Conservation (phyloP, 371 early-diverging fungal genomes). For the Rhizopus arrhizus region DNA sequence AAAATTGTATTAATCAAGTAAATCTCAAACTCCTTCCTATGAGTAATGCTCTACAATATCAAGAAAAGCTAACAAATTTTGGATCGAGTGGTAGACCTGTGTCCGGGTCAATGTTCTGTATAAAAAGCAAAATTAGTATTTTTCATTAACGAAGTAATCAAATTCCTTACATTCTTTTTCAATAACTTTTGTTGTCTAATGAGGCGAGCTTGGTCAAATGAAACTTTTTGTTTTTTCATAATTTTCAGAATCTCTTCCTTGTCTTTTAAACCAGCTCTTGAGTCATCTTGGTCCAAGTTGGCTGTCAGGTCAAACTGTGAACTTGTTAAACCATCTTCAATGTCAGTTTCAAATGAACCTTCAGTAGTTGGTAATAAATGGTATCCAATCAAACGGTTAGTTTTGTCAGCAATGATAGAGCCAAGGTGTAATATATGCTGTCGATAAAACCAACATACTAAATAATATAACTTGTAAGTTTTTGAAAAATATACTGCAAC, state of each 20-base stretch:
- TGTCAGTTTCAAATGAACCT: slow-evolving; percentile 62
- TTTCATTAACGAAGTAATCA: no score
- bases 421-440: slow-evolving; percentile 25
- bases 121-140: not conserved
- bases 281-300: slow-evolving; percentile 70
- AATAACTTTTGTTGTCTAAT: slow-evolving; percentile 74
- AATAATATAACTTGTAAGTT: not conserved
- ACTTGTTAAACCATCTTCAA: slow-evolving; percentile 74
- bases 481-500: not conserved
- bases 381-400: slow-evolving; percentile 49
- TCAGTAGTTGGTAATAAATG: slow-evolving; percentile 48
- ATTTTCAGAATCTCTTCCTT: slow-evolving; percentile 71
- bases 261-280: slow-evolving; percentile 75
- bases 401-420: slow-evolving; percentile 40
- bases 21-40: not conserved
- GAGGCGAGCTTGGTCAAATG: slow-evolving; percentile 82
- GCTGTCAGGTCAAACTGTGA: slow-evolving; percentile 69
- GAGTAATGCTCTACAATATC: not conserved
- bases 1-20: no score
- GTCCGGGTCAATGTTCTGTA: slow-evolving; percentile 72
- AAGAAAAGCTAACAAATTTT: slow-evolving; percentile 58
- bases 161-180: slow-evolving; percentile 58
- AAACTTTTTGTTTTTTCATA: slow-evolving; percentile 71
- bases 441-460: slow-evolving; percentile 42
- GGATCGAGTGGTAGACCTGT: slow-evolving; percentile 82